Evolutionary conservation across 2,329 filamentous ascomycete species (phyloP).

Genomic region (Rosellinia necatrix): DNA sequence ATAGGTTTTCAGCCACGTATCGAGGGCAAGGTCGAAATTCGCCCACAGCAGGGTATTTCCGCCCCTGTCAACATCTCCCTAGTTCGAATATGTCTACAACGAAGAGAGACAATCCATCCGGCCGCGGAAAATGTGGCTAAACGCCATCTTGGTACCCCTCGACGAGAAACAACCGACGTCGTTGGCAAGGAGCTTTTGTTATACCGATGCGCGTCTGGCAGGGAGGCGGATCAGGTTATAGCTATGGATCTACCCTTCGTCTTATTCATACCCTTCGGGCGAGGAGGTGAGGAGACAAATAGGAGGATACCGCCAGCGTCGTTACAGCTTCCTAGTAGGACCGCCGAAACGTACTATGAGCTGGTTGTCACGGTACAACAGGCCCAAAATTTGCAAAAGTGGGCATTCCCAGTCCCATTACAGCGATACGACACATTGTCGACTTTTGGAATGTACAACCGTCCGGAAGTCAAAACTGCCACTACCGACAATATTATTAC

Average conservation of each 20-base stretch:
- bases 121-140: conserved; percentile 93
- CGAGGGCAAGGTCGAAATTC: conserved; percentile 96
- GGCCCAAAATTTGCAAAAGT: conserved; percentile 83
- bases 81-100: conserved; percentile 90
- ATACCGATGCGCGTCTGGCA: conserved; percentile 82
- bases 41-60: conserved; percentile 81
- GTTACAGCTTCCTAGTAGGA: conserved; percentile 85
- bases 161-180: conserved; percentile 88
- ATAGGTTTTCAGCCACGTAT: conserved; percentile 74
- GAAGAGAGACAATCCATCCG: conserved; percentile 94
- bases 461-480: conserved; percentile 83
- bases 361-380: conserved; percentile 95
- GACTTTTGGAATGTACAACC: conserved; percentile 99
- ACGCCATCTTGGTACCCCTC: conserved; percentile 85
- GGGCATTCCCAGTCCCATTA: conserved; percentile 87
- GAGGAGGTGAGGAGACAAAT: conserved; percentile 87
- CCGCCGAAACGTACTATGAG: conserved; percentile 97
- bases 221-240: conserved; percentile 85
- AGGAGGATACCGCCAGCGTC: conserved; percentile 90
- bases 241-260: conserved; percentile 98
- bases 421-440: conserved; percentile 94
- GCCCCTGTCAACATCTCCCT: conserved; percentile 90
- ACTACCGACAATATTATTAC: conserved; percentile 91
- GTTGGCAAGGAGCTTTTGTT: conserved; percentile 95
- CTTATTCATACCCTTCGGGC: conserved; percentile 93